phyloP scores from a whole-genome alignment of 1,284 basidiomycete species.

The Leccinum solheimii region DNA sequence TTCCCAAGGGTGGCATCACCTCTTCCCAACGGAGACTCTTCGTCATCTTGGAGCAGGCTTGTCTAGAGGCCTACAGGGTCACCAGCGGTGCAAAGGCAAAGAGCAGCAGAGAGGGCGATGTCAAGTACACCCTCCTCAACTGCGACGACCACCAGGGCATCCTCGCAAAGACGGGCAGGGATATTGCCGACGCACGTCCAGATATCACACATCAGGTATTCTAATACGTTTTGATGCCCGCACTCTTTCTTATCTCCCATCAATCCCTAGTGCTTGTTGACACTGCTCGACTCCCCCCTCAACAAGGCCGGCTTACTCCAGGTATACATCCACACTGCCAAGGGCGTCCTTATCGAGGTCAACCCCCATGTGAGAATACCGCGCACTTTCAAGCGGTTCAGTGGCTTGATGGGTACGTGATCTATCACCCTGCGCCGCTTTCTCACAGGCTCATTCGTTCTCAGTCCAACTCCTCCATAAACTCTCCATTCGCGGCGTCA shows the following conservation, averaged over 20 bases:
- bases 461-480: constrained; percentile 97
- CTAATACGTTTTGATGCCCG: neutral
- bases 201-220: constrained; percentile 98
- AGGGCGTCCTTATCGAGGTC: constrained; percentile 97
- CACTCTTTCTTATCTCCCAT: constrained; percentile 2
- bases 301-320: constrained; percentile 98
- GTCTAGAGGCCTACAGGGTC: constrained; percentile 80
- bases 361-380: constrained; percentile 98
- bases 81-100: constrained; percentile 59
- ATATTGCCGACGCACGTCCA: constrained; percentile 97
- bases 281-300: constrained; percentile 94
- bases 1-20: constrained; percentile 61
- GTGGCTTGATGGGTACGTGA: constrained; percentile 91
- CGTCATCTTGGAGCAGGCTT: constrained; percentile 92
- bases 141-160: constrained; percentile 99
- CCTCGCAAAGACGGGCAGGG: constrained; percentile 94
- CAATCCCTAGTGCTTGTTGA: constrained; percentile 80
- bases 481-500: constrained; percentile 92
- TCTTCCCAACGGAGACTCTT: constrained; percentile 76
- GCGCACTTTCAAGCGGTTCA: constrained; percentile 98
- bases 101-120: constrained; percentile 65
- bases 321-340: constrained; percentile 98
- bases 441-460: constrained; percentile 3
- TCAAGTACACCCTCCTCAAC: constrained; percentile 96
- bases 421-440: neutral